Evolutionary conservation across 129 eudicot genomes (phyloP).

Genomic region (Glebionis coronaria): DNA sequence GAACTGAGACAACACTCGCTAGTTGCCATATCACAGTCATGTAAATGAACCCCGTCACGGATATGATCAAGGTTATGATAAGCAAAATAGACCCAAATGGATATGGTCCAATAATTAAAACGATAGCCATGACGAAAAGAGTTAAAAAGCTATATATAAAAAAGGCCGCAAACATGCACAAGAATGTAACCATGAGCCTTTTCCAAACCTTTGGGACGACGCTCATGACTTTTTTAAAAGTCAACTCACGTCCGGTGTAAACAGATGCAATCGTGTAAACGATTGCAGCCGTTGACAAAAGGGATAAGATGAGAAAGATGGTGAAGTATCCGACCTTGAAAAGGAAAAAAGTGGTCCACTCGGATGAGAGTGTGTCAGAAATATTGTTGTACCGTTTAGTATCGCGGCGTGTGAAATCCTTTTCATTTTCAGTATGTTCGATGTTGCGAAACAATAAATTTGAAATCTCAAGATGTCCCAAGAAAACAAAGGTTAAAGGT

Average conservation of each 20-base stretch:
- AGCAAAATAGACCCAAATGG: neutral
- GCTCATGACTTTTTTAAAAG: conserved; percentile 44
- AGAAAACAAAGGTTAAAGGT: conserved; percentile 56
- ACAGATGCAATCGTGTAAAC: conserved; percentile 64
- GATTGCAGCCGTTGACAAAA: conserved; percentile 66
- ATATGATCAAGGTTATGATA: conserved; percentile 13
- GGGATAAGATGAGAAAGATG: conserved; percentile 45
- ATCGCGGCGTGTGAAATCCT: conserved; percentile 21
- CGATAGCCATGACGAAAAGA: neutral
- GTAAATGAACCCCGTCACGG: conserved; percentile 40
- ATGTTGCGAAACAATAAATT: conserved; percentile 21
- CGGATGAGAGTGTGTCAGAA: conserved; percentile 28
- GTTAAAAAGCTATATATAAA: conserved; percentile 39
- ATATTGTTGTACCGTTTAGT: conserved; percentile 26
- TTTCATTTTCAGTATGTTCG: conserved; percentile 22
- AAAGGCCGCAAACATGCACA: conserved; percentile 34
- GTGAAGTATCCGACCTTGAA: conserved; percentile 45
- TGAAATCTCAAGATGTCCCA: conserved; percentile 41
- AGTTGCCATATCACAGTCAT: conserved; percentile 56
- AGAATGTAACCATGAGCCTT: conserved; percentile 56
- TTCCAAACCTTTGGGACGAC: conserved; percentile 61
- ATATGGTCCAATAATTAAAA: neutral
- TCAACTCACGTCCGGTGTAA: conserved; percentile 38
- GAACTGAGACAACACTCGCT: conserved; percentile 58
- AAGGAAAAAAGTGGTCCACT: conserved; percentile 24